Conservation (phyloP, 176 grass and related monocot genomes). For the Musa acuminata region DNA sequence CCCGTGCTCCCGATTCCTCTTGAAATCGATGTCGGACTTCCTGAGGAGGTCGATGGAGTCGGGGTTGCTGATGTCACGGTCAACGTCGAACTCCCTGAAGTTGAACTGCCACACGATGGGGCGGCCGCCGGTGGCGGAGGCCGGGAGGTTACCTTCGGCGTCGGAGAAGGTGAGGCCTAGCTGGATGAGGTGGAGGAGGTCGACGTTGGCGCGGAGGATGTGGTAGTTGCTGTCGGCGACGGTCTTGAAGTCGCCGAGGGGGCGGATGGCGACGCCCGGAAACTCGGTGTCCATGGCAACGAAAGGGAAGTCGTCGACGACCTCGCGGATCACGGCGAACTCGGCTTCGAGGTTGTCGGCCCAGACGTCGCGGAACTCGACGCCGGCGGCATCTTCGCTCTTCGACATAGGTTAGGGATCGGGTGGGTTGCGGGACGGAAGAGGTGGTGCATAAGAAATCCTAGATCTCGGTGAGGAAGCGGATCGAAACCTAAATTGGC, state of each 20-base stretch:
- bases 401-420: conserved; percentile 3
- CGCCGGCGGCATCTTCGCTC: background rate
- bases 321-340: background rate
- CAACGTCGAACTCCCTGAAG: conserved; percentile 1
- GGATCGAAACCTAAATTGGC: background rate
- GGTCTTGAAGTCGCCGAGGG: conserved; percentile 10
- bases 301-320: conserved; percentile 13
- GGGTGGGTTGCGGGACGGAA: background rate
- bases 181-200: conserved; percentile 15
- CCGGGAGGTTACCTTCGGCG: background rate
- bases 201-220: conserved; percentile 3
- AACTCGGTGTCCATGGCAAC: conserved; percentile 11
- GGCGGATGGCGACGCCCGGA: conserved; percentile 10
- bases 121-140: background rate
- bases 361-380: background rate
- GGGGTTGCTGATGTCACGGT: background rate
- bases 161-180: conserved; percentile 4
- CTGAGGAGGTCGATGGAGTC: background rate
- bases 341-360: conserved; percentile 6
- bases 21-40: conserved; percentile 1
- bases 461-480: background rate
- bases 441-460: conserved; percentile 4
- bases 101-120: background rate
- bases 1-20: background rate
- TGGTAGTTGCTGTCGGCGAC: conserved; percentile 3